Base-by-base conservation (phyloP, 768 basidiomycete species). In the Pisolithus albus region DNA sequence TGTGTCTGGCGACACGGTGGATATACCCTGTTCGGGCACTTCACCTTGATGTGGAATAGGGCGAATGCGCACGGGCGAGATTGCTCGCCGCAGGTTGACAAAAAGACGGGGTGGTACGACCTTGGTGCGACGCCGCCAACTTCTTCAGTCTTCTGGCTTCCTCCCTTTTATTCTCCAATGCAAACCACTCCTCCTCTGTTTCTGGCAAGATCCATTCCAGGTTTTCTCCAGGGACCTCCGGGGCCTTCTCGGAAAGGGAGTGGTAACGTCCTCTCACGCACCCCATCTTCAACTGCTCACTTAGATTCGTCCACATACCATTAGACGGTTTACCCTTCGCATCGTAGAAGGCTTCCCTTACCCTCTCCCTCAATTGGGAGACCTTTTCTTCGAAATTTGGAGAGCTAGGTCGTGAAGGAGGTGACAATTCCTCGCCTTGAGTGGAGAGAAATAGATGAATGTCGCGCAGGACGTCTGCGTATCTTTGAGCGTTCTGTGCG, bases 101-200 rank as follows among this genome's bases (percentile, higher is more conserved):
- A 21, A 47, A 55, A 21, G 42, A 16, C 46, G 38, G 3, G 36
- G 11, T 18, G 10, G 15, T 46, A 40, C 23, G 47, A 15, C 23
- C 44, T 19, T 46, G 54, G 44, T 55, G 60, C 7, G 46, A 41
- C 7, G 54, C 59, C 1, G 52, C 58, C 45, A 53, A 61, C 40
- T 42, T 52, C 42, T 55, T 62, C 44, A 57, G 47, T 16, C 59
- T 51, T 38, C 56, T 58, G 5, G 32, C 36, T 32, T 59, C 60
- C 50, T 59, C 56, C 46, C 57, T 61, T 53, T 58, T 63, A 52
- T 54, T 64, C 62, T 80, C 78, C 70, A 72, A 76, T 23, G 70
- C 69, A 13, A 66, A 53, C 78, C 80, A 80, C 34, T 75, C 74
- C 42, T 69, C 69, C 59, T 81, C 80, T 16, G 72, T 75, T 23